Conservation (phyloP, 1,284 basidiomycete species). For the Puccinia triticina region DNA sequence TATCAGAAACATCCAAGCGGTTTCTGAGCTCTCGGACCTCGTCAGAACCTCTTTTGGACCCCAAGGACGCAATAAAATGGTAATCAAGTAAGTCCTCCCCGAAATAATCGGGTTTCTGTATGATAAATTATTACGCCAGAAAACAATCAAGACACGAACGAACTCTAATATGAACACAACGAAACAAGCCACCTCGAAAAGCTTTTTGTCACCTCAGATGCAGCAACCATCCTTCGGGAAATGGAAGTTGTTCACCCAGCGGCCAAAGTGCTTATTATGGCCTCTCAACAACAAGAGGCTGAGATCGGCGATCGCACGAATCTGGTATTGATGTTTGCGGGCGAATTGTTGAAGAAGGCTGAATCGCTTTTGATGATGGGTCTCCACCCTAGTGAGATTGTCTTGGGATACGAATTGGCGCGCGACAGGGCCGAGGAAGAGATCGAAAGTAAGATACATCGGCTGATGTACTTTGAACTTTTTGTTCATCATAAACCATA, state of each 20-base stretch:
- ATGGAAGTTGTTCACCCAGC: slow-evolving; percentile 98
- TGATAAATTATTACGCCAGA: not conserved
- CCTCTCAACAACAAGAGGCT: slow-evolving; percentile 90
- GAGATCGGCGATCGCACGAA: slow-evolving; percentile 99
- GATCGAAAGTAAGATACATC: slow-evolving; percentile 71
- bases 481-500: not conserved
- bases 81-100: slow-evolving; percentile 69
- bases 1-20: slow-evolving; percentile 87
- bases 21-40: slow-evolving; percentile 88
- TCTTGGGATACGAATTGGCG: slow-evolving; percentile 95
- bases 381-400: slow-evolving; percentile 84
- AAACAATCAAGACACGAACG: not conserved
- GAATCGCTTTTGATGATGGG: slow-evolving; percentile 94
- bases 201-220: slow-evolving; percentile 97
- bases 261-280: slow-evolving; percentile 95
- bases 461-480: slow-evolving; percentile 44
- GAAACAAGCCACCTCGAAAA: slow-evolving; percentile 74
- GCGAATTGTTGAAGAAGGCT: slow-evolving; percentile 91
- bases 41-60: slow-evolving; percentile 72
- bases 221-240: slow-evolving; percentile 97
- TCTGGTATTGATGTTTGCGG: slow-evolving; percentile 90
- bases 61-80: slow-evolving; percentile 83
- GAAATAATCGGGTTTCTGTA: not conserved
- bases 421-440: slow-evolving; percentile 80
- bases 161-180: not conserved